A percentile compares a stretch with the other conserved stretches of the same genome.
phyloP scores from a whole-genome alignment of 208 protist species.

The Leishmania braziliensis region DNA sequence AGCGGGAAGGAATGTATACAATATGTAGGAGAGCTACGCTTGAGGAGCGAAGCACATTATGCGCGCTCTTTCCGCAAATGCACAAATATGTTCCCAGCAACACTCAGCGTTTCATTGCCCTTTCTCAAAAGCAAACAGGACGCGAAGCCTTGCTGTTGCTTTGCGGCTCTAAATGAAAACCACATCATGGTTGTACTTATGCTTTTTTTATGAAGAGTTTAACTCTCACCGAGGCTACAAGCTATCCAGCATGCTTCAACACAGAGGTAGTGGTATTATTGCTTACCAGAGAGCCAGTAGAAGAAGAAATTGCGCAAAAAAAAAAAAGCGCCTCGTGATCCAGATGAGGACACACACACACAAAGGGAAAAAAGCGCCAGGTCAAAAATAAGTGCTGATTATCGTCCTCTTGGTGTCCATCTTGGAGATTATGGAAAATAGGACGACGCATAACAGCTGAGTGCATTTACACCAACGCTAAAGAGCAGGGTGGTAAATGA shows the following conservation, averaged over 20 bases:
- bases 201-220: not conserved
- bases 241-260: not conserved
- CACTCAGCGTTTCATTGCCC: not conserved
- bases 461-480: not conserved
- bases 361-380: not conserved
- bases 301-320: constrained; percentile 19
- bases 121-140: not conserved
- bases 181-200: not conserved
- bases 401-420: not conserved
- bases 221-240: constrained; percentile 2
- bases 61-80: not conserved
- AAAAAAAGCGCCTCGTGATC: not conserved
- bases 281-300: not conserved
- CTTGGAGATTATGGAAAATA: not conserved
- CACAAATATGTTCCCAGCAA: not conserved
- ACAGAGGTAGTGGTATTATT: not conserved
- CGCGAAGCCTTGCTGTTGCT: not conserved
- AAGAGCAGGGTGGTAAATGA: not conserved
- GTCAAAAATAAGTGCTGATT: not conserved
- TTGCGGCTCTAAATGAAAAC: not conserved
- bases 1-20: not conserved
- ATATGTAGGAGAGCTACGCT: not conserved
- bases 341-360: not conserved
- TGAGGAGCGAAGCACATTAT: not conserved
- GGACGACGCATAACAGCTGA: constrained; percentile 3